Base-by-base conservation (phyloP, 306 rosid genomes). In the Medicago ruthenica region DNA sequence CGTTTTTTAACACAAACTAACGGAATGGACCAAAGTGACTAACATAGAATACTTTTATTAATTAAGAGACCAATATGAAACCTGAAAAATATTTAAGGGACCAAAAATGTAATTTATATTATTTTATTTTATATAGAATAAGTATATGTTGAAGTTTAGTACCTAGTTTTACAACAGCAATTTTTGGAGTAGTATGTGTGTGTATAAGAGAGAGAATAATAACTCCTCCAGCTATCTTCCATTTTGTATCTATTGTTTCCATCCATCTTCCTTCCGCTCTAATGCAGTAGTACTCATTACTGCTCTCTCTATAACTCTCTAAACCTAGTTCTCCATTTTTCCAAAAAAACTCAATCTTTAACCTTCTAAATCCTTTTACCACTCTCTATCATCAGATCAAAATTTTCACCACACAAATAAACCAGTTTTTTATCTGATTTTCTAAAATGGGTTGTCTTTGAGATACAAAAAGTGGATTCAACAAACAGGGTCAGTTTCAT, bases 401-500 rank as follows among this genome's bases (percentile, higher is more conserved):
- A 55, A 11, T 8, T 40, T 61, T 81, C 18, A 77, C 50, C 50
- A 14, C 18, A 75, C 78, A n/a, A 50, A 50, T n/a, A 50, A 15
- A n/a, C 57, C 27, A 18, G 8, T 54, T 8, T 27, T 54, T 74
- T 0, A 44, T 81, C 89, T 82, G 77, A 80, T 80, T 74, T 41
- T 69, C 76, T 64, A 37, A 53, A 67, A 77, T 79, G 84, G 78
- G 65, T 51, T 73, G 12, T 57, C 27, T 79, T 74, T 77, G 24
- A 71, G 80, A 70, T 75, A 83, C 83, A 71, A 54, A 69, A 53
- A 60, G 24, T 58, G 50, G 75, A 76, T 79, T 71, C 71, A 75
- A 60, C 42, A 62, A 9, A 85, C 16, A 41, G 85, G 89, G 93
- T 87, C 17, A 78, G 84, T 83, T 73, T 78, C 75, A 67, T 82